Base-by-base conservation (phyloP, 352 stramenopile species). In the Globisporangium lucens region DNA sequence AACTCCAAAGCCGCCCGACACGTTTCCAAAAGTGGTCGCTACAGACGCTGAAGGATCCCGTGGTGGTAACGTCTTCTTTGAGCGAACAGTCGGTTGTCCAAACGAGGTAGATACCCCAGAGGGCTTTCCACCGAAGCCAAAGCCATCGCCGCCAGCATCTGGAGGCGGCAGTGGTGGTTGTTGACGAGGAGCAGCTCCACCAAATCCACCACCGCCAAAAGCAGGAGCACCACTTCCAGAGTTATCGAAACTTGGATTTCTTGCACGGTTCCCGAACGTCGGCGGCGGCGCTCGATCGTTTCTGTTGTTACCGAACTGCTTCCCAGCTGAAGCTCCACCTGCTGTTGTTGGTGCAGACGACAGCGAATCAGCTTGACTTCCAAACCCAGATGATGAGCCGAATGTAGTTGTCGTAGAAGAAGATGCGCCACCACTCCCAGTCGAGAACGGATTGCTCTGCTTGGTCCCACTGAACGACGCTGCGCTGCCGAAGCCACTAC, bases 391-490 rank as follows among this genome's bases (percentile, higher is more conserved):
- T 13, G 59, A 36, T 20, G 41, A 29, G 43, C 59, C 59, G 27
- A 65, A 65, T 17, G 43, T 33, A 17, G 59, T 65, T 4, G 43
- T 47, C 1, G 46, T 58, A 36, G 60, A 61, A n/a, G 56, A 61
- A 6, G 30, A 6, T n/a, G 13, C 24, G 9, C n/a, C 17, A 27
- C 5, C 56, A 24, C 17, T 56, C 10, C 60, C 60, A 20, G 46
- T 58, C 13, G 66, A 65, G 8, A 71, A 71, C 49, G 66, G 66
- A 22, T 71, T 71, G 51, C 36, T 66, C n/a, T 30, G 10, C 29
- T 38, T 61, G 9, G 33, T 51, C 3, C 64, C 35, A 9, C 29
- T 27, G 29, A 69, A 69, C 24, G 64, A 46, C 22, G 62, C 36
- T 24, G 24, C 27, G 35, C 29, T 22, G 7, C 66, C 59, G 36